Conservation (phyloP, 1,139 yeast species). For the Saccharomycopsis hybrid region DNA sequence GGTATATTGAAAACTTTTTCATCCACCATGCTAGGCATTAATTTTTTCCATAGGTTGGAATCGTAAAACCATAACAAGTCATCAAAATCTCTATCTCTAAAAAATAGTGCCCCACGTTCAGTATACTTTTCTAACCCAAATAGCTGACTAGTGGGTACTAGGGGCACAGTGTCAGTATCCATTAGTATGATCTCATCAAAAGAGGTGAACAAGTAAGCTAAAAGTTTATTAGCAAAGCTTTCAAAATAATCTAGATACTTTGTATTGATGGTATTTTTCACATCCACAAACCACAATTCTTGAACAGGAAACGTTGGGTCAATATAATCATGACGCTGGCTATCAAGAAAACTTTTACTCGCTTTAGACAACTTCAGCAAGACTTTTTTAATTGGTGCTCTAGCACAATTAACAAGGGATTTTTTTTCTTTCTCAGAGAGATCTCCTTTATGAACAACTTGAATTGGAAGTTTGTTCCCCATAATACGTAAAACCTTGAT, state of each 20-base stretch:
- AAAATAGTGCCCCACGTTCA: conserved; percentile 39
- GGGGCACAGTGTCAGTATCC: conserved; percentile 51
- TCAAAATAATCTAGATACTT: conserved; percentile 31
- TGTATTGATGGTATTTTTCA: conserved; percentile 27
- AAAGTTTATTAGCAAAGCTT: conserved; percentile 40
- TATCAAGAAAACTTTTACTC: too few species aligned
- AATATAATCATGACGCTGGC: conserved; percentile 23
- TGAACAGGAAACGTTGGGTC: conserved; percentile 37
- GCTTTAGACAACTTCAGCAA: too few species aligned
- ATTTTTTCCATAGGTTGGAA: conserved; percentile 33
- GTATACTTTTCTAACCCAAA: conserved; percentile 34
- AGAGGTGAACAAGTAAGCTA: conserved; percentile 43
- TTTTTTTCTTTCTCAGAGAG: conserved; percentile 21
- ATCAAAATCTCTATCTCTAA: conserved; percentile 39
- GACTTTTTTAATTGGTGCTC: too few species aligned
- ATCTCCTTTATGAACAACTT: conserved; percentile 31
- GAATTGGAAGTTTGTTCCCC: conserved; percentile 35
- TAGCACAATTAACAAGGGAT: conserved; percentile 5
- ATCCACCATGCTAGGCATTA: conserved; percentile 36
- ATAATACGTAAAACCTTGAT: conserved; percentile 32
- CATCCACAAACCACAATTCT: conserved; percentile 42
- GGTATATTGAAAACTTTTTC: conserved; percentile 33
- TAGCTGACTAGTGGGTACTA: conserved; percentile 32
- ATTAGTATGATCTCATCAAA: conserved; percentile 43
- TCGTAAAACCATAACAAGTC: conserved; percentile 34